These are phyloP conservation scores for Davidsoniella virescens DNA, from an alignment of 2,329 filamentous ascomycete species.

Conservation along the genomic window DNA sequence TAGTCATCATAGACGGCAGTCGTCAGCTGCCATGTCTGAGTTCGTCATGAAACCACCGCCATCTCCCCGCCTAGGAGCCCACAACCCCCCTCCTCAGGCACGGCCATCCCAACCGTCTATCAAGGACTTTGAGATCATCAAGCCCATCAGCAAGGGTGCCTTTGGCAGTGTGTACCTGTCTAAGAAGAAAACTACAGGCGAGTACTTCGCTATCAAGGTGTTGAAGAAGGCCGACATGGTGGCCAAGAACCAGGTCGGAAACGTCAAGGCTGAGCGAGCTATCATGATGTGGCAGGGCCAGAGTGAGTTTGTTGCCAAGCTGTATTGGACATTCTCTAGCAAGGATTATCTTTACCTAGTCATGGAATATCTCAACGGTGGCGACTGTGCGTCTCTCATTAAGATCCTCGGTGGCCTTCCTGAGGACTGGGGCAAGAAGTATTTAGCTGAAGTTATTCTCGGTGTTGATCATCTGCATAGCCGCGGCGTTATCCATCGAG, in stretches of 20 bases:
- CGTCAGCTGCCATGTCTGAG: conserved; percentile 71
- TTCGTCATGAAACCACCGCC: conserved; percentile 50
- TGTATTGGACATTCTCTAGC: conserved; percentile 99
- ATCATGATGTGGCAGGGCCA: conserved; percentile 99
- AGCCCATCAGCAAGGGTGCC: conserved; percentile 95
- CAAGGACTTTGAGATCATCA: conserved; percentile 98
- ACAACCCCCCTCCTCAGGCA: conserved; percentile 64
- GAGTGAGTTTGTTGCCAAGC: conserved; percentile 95
- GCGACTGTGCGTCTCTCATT: conserved; percentile 90
- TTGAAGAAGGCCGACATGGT: conserved; percentile 99
- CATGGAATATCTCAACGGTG: conserved; percentile 97
- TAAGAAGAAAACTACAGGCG: conserved; percentile 95
- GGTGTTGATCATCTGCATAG: conserved; percentile 92
- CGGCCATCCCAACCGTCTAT: conserved; percentile 87
- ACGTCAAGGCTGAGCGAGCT: conserved; percentile 93
- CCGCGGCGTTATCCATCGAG: conserved; percentile 87
- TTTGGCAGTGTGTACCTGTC: conserved; percentile 96
- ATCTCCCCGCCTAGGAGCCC: conserved; percentile 66
- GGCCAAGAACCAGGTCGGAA: conserved; percentile 97
- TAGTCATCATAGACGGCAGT: conserved; percentile 68
- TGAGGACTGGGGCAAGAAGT: conserved; percentile 97
- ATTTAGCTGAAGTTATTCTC: conserved; percentile 89
- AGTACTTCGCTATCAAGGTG: conserved; percentile 98
- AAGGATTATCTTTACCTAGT: conserved; percentile 98
- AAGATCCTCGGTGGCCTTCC: conserved; percentile 83